Conservation (phyloP, 805 yeast genomes). For the Ogataea pilisensis region DNA sequence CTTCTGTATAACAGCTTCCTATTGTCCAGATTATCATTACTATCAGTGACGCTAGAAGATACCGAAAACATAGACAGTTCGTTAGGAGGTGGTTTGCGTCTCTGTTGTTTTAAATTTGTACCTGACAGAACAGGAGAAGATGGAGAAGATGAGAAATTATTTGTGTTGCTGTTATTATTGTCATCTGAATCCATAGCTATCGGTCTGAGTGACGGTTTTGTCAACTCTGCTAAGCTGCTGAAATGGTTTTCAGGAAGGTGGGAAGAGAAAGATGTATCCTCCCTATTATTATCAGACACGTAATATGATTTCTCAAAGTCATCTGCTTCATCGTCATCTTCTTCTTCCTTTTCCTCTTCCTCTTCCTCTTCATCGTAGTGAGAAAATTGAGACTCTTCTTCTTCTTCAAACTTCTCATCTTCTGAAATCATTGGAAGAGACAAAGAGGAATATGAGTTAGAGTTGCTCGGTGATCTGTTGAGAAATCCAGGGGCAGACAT, state of each 20-base stretch:
- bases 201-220: not conserved
- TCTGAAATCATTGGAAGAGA: conserved; percentile 20
- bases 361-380: not conserved
- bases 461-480: conserved; percentile 6
- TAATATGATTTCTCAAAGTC: not conserved
- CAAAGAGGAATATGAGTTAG: conserved; percentile 17
- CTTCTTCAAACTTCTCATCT: conserved; percentile 10
- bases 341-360: no score
- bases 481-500: conserved; percentile 3
- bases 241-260: no score
- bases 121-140: not conserved
- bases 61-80: not conserved
- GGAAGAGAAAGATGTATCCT: not conserved
- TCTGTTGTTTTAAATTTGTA: not conserved
- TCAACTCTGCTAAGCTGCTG: not conserved
- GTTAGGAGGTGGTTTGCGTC: conserved; percentile 18
- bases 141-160: not conserved
- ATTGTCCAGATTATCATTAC: conserved; percentile 4
- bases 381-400: not conserved
- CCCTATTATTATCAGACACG: not conserved
- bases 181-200: not conserved
- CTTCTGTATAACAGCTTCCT: conserved; percentile 4
- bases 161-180: not conserved
- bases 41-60: not conserved
- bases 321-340: not conserved